Percentiles rank a stretch among this genome's conserved stretches.
Evolutionary conservation across 495 filamentous ascomycete genomes (phyloP).

Genomic region (Paragyromitra xinjiangensis): DNA sequence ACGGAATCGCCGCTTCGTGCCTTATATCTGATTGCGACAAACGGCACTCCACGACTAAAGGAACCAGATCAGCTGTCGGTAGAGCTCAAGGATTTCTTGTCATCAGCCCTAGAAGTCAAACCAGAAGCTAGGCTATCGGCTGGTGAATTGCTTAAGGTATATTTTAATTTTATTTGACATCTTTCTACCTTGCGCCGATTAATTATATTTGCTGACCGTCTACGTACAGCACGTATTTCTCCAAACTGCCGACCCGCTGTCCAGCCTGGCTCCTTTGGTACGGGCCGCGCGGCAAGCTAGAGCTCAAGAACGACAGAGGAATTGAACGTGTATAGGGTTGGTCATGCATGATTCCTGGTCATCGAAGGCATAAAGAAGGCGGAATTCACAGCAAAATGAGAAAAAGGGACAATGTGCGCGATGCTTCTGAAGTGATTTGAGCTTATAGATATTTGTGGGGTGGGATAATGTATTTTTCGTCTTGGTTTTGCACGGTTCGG

Average conservation of each 20-base stretch:
- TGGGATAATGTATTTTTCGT: constrained; percentile 44
- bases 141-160: constrained; percentile 87
- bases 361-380: constrained; percentile 13
- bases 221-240: constrained; percentile 85
- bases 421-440: constrained; percentile 33
- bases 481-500: constrained; percentile 22
- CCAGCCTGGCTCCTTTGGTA: constrained; percentile 83
- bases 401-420: constrained; percentile 14
- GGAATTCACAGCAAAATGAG: not conserved
- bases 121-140: constrained; percentile 95
- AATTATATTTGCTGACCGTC: constrained; percentile 56
- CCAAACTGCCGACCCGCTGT: constrained; percentile 73
- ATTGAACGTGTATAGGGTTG: constrained; percentile 29
- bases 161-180: constrained; percentile 52
- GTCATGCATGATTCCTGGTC: not conserved
- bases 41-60: constrained; percentile 94
- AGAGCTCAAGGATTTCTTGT: constrained; percentile 87
- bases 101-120: constrained; percentile 91
- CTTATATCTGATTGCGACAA: constrained; percentile 95
- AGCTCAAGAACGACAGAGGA: constrained; percentile 74
- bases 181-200: not conserved
- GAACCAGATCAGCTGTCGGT: constrained; percentile 83
- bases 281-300: constrained; percentile 82
- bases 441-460: constrained; percentile 44
- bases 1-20: constrained; percentile 94